Evolutionary conservation across 176 grass and related monocot genomes (phyloP).

Genomic region (Tuctoria greenei): DNA sequence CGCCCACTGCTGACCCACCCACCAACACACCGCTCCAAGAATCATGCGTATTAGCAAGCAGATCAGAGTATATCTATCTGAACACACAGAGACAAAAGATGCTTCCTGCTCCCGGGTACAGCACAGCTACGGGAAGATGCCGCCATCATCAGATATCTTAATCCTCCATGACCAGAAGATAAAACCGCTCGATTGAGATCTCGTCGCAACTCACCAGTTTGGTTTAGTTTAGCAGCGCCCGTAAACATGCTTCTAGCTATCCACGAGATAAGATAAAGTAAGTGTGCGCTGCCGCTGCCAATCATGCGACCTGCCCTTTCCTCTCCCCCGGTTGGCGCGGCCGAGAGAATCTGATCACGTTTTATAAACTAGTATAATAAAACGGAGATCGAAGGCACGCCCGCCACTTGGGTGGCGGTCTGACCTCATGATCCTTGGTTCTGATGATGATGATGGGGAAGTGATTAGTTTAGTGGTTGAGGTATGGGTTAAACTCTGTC

Average conservation of each 20-base stretch:
- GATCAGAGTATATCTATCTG: slow-evolving; percentile 23
- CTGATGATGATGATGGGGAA: slow-evolving; percentile 17
- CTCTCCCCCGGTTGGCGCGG: slow-evolving; percentile 27
- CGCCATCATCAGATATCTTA: slow-evolving; percentile 40
- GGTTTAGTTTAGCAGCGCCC: slow-evolving; percentile 1
- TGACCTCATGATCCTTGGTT: slow-evolving; percentile 16
- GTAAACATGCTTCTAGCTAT: slow-evolving; percentile 11
- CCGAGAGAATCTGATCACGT: slow-evolving; percentile 49
- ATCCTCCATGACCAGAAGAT: slow-evolving; percentile 16
- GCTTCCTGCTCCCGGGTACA: slow-evolving; percentile 43
- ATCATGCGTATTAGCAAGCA: slow-evolving; percentile 16
- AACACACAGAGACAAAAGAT: slow-evolving; percentile 37
- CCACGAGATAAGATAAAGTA: slow-evolving; percentile 41
- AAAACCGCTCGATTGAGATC: slow-evolving; percentile 25
- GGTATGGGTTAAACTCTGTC: slow-evolving; percentile 38
- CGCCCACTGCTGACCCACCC: neutral
- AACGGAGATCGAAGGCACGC: neutral
- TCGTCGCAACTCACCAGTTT: neutral
- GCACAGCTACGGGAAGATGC: slow-evolving; percentile 42
- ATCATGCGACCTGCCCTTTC: slow-evolving; percentile 23
- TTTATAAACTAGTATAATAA: neutral
- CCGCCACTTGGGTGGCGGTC: slow-evolving; percentile 33
- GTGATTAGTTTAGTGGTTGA: slow-evolving; percentile 21
- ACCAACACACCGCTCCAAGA: neutral
- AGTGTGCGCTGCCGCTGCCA: neutral